A percentile compares a stretch with the other conserved stretches of the same genome.
Conservation (phyloP, 257 asterid genomes). For the Coffea canephora region DNA sequence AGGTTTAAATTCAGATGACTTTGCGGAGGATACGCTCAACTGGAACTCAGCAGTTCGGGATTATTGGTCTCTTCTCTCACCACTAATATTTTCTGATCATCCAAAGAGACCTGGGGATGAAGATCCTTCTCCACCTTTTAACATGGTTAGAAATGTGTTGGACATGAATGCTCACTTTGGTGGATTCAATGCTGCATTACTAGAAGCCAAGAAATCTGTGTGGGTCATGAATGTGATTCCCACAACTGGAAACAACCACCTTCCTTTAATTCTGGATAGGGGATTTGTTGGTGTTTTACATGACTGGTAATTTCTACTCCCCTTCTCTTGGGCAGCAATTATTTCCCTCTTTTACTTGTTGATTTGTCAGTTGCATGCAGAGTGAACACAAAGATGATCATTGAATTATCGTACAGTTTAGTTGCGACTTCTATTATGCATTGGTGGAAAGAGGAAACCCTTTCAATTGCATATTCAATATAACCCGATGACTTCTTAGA, state of each 20-base stretch:
- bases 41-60: conserved; percentile 78
- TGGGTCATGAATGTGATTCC: conserved; percentile 99
- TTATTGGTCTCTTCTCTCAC: conserved; percentile 96
- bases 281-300: conserved; percentile 87
- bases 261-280: conserved; percentile 81
- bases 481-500: conserved; percentile 1
- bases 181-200: conserved; percentile 83
- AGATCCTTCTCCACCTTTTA: conserved; percentile 99
- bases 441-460: background rate
- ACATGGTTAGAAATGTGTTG: conserved; percentile 97
- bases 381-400: background rate
- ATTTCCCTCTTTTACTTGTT: conserved; percentile 1
- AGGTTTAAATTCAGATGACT: conserved; percentile 70
- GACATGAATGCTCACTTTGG: conserved; percentile 97
- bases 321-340: background rate
- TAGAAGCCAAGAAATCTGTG: conserved; percentile 74
- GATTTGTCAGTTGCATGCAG: background rate
- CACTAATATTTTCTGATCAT: conserved; percentile 93
- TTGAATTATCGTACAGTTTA: background rate
- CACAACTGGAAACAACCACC: conserved; percentile 63
- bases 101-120: conserved; percentile 99
- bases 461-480: background rate
- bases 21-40: conserved; percentile 63
- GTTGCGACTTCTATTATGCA: background rate
- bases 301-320: conserved; percentile 60